Base-by-base conservation (phyloP, 768 basidiomycete species). In the Boletus fagicola region DNA sequence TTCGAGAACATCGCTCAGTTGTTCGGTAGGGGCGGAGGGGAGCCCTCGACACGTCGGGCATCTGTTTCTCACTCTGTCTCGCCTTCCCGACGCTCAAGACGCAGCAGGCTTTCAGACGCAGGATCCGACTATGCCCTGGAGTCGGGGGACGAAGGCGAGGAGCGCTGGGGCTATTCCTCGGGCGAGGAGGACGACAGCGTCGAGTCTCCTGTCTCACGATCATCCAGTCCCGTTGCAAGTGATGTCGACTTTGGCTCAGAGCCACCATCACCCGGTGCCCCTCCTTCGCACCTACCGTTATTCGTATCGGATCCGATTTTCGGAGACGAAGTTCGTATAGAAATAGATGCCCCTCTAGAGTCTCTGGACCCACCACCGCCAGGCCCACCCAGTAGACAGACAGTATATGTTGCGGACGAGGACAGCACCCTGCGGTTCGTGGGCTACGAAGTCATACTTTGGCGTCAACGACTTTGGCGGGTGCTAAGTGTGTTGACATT, bases 101-200 rank as follows among this genome's bases (percentile, higher is more conserved):
- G 80, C n/a, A 67, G 69, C 63, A 70, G 82, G 51, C 78, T 75
- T 49, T 86, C 86, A 15, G 81, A 82, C 20, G 78, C 74, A 31
- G 82, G 77, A 24, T 87, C 86, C 7, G 85, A 88, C 33, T 73
- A 85, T 67, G 85, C 78, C 22, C 60, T 83, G 5, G 82, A 75
- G 30, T 76, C 74, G 12, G 85, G 80, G 4, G 81, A 82, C 28
- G 83, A 84, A 39, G 79, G 76, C 56, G 83, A 85, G 44, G 90
- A 92, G 61, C 81, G 90, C n/a, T 94, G 92, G 92, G 92, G 92
- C 5, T 94, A 94, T 72, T 85, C 88, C n/a, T 93, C 92, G 4
- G 90, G 83, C 24, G 92, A 94, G 66, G 90, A 82, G 56, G 81
- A 88, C 64, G 83, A 84, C 24, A 78, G 77, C 22, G 78, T 35